Evolutionary conservation across 2,329 filamentous ascomycete genomes (phyloP).

Genomic region (Sporothrix humicola): DNA sequence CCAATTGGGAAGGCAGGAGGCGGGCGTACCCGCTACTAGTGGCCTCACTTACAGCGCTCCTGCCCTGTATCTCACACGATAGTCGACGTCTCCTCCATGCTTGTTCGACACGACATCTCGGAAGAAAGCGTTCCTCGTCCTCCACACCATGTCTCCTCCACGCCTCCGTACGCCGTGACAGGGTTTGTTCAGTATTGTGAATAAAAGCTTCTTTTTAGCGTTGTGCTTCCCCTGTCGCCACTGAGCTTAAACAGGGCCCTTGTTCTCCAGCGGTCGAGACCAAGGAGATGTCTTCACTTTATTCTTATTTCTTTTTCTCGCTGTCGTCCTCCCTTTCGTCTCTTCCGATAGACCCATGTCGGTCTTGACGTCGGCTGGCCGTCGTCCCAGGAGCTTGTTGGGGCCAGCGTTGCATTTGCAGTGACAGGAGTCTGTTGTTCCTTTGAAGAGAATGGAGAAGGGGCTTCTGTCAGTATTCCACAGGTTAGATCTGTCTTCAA

Average conservation of each 20-base stretch:
- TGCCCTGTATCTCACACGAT: background rate
- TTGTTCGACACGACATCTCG: background rate
- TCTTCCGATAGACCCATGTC: conserved; percentile 7
- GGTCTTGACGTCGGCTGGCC: conserved; percentile 14
- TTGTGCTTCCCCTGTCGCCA: background rate
- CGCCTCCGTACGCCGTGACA: too few relatives aligned
- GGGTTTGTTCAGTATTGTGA: background rate
- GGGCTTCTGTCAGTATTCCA: background rate
- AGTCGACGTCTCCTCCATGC: background rate
- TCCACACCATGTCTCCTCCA: background rate
- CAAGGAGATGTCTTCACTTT: background rate
- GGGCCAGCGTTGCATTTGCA: background rate
- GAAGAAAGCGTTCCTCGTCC: background rate
- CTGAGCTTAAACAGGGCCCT: conserved; percentile 19
- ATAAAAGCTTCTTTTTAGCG: conserved; percentile 18
- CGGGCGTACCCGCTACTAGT: conserved; percentile 24
- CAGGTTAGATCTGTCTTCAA: background rate
- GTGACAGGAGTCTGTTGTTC: background rate
- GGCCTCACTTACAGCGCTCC: conserved; percentile 3
- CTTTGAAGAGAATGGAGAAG: too few relatives aligned
- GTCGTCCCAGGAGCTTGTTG: conserved; percentile 8
- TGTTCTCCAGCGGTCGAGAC: conserved; percentile 18
- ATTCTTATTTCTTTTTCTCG: background rate
- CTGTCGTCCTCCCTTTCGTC: background rate
- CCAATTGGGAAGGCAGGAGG: background rate